These are phyloP conservation scores for Orychophragmus violaceus DNA, from an alignment of 345 rosid genomes.

Conservation along the genomic window DNA sequence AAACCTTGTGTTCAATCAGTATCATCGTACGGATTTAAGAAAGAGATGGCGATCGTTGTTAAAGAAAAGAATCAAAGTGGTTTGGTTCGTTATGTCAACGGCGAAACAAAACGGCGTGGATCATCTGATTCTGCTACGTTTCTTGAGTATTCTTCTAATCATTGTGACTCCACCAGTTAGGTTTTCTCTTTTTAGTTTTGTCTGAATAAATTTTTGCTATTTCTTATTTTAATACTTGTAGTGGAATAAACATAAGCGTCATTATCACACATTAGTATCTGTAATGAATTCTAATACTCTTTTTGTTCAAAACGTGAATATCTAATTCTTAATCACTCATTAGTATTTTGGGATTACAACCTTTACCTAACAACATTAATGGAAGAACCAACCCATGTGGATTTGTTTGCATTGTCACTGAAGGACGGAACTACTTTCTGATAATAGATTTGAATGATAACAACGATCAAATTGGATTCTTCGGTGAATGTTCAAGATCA, in stretches of 20 bases:
- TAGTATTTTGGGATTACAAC: background rate
- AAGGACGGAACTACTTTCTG: background rate
- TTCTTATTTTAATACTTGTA: background rate
- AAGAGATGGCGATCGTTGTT: background rate
- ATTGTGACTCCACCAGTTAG: slow-evolving; percentile 2
- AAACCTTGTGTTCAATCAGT: slow-evolving; percentile 19
- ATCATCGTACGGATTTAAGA: background rate
- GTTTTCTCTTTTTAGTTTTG: background rate
- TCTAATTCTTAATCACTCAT: background rate
- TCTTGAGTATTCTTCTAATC: background rate
- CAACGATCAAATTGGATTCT: too few relatives aligned
- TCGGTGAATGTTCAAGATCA: too few relatives aligned
- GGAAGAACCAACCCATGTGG: slow-evolving; percentile 9
- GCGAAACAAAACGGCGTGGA: slow-evolving; percentile 14
- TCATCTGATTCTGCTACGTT: background rate
- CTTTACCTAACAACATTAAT: background rate
- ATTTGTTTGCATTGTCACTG: background rate
- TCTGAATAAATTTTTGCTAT: background rate
- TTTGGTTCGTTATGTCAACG: slow-evolving; percentile 9
- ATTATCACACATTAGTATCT: background rate
- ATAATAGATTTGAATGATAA: too few relatives aligned
- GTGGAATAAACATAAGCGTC: background rate
- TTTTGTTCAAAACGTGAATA: background rate
- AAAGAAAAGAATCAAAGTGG: slow-evolving; percentile 4
- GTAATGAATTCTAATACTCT: background rate